Base-by-base conservation (phyloP, 371 early-diverging fungal species). In the Neoconidiobolus thromboides region DNA sequence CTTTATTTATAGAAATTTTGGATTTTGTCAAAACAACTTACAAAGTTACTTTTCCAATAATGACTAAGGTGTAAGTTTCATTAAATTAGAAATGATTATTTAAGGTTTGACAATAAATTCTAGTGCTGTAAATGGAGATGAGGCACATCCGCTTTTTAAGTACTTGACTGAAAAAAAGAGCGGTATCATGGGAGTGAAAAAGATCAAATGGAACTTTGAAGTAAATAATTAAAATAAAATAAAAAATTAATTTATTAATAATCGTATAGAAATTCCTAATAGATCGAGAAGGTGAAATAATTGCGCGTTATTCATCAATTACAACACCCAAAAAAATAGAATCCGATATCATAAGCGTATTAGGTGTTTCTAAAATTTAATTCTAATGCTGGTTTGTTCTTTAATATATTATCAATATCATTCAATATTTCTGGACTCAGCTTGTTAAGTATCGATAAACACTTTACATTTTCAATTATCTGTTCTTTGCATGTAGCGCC, bases 101-200 rank as follows among this genome's bases (percentile, higher is more conserved):
- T 51, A 12, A 6, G 36, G 6, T 46, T 46, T 9, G 9, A 46
- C 6, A n/a, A 46, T 46, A 9, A 9, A 46, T 36, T 12, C 5
- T 51, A 51, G 91, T 53, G 81, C 86, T 48, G 91, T 93, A n/a
- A 86, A 86, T 62, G 91, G 91, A 9, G 65, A 73, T 36, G 69
- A 86, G 39, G 83, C 75, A 52, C 73, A 83, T 60, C 79, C 85
- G 5, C 69, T 94, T 43, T 91, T 76, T 67, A 67, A 76, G 44
- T 90, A 74, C 65, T 69, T 93, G 43, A 89, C 85, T 65, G 66
- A 70, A 2, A 72, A 78, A 6, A 73, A 76, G 62, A 68, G 78
- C 7, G 61, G 59, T 6, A 63, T 67, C 40, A 53, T 54, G 2
- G 59, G 70, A 3, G 60, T 64, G 57, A 70, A 4, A 61, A 52